Evolutionary conservation across 176 grass and related monocot genomes (phyloP).

Genomic region (Pontederia paniculata): DNA sequence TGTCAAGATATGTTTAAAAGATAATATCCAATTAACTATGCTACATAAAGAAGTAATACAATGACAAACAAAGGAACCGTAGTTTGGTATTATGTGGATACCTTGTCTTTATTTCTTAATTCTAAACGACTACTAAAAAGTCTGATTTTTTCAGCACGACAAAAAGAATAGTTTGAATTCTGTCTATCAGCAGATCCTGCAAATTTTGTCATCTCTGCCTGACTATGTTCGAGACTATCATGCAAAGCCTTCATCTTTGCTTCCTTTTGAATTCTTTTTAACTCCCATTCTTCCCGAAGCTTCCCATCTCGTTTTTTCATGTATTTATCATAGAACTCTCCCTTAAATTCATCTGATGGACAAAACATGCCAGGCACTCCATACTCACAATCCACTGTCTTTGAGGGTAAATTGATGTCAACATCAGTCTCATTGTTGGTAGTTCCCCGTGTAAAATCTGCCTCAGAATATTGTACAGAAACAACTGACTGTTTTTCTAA

Average conservation of each 20-base stretch:
- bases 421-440: conserved; percentile 27
- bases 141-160: conserved; percentile 30
- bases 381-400: conserved; percentile 53
- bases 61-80: too few relatives aligned
- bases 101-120: conserved; percentile 37
- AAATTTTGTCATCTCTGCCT: conserved; percentile 73
- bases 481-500: conserved; percentile 31
- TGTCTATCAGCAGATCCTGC: conserved; percentile 28
- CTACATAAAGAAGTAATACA: too few relatives aligned
- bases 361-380: conserved; percentile 36
- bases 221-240: conserved; percentile 68
- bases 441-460: conserved; percentile 27
- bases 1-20: too few relatives aligned
- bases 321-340: conserved; percentile 88
- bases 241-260: conserved; percentile 76
- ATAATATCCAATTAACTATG: too few relatives aligned
- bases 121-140: conserved; percentile 34
- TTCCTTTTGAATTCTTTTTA: conserved; percentile 58
- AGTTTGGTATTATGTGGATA: too few relatives aligned
- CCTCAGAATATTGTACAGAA: conserved; percentile 28
- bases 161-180: conserved; percentile 28
- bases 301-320: conserved; percentile 79
- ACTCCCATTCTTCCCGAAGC: conserved; percentile 69
- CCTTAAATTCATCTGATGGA: conserved; percentile 59
- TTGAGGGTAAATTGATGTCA: conserved; percentile 53